phyloP scores from a whole-genome alignment of 805 yeast species.

The Hanseniaspora jakobsenii region DNA sequence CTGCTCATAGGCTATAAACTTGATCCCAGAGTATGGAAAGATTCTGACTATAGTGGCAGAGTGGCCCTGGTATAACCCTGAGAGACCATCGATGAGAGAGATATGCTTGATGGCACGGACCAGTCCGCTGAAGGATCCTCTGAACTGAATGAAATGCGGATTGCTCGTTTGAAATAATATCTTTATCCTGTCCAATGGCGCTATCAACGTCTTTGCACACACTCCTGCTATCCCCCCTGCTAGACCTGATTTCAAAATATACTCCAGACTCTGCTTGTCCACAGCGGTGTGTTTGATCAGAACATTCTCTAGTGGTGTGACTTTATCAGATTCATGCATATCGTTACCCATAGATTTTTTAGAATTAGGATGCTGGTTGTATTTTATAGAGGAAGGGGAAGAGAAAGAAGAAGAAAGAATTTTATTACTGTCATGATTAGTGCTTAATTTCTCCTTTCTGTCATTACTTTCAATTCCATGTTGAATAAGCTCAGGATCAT shows the following conservation, averaged over 20 bases:
- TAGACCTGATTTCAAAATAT: slow-evolving; percentile 68
- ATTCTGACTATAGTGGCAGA: slow-evolving; percentile 83
- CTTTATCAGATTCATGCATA: not conserved
- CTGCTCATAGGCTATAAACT: slow-evolving; percentile 93
- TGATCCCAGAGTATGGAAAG: slow-evolving; percentile 94
- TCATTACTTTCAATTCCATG: slow-evolving; percentile 13
- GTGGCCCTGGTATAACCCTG: slow-evolving; percentile 89
- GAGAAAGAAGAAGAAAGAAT: not conserved
- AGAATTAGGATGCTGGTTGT: not conserved
- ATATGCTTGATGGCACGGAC: slow-evolving; percentile 60
- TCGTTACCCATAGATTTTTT: not conserved
- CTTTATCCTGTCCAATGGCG: slow-evolving; percentile 90
- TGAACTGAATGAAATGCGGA: slow-evolving; percentile 68
- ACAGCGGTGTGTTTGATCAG: slow-evolving; percentile 18
- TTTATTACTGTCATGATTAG: too few relatives aligned
- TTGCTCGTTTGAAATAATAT: slow-evolving; percentile 90
- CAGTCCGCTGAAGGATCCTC: slow-evolving; percentile 72
- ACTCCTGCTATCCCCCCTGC: slow-evolving; percentile 96
- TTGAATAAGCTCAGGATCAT: slow-evolving; percentile 14
- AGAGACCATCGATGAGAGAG: slow-evolving; percentile 52
- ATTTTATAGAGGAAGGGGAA: too few relatives aligned
- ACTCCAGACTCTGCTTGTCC: slow-evolving; percentile 62
- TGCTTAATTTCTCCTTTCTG: not conserved
- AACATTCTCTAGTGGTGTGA: not conserved
- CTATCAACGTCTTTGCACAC: slow-evolving; percentile 89